Conservation (phyloP, 768 basidiomycete genomes). For the Imleria badia region DNA sequence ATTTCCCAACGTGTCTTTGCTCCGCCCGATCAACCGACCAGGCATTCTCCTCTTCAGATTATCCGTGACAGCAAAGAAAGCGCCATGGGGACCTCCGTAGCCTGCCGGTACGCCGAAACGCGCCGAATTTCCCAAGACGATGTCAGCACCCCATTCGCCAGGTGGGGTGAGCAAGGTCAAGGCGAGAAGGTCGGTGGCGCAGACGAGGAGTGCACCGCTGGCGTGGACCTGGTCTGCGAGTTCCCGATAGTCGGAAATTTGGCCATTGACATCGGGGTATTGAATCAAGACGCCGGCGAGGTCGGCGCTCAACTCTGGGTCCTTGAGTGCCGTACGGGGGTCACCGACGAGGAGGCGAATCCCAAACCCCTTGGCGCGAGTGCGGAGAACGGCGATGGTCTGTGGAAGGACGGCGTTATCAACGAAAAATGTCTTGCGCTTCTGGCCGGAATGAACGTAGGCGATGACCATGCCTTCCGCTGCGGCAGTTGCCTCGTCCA, state of each 20-base stretch:
- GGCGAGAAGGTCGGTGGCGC: conserved; percentile 90
- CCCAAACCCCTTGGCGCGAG: conserved; percentile 91
- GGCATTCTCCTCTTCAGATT: conserved; percentile 97
- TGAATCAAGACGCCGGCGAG: conserved; percentile 89
- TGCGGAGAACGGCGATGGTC: conserved; percentile 84
- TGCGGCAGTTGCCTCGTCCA: conserved; percentile 94
- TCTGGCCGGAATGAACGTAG: conserved; percentile 62
- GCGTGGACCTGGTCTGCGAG: conserved; percentile 71
- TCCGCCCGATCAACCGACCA: conserved; percentile 91
- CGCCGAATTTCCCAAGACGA: conserved; percentile 92
- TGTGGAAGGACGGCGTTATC: conserved; percentile 84
- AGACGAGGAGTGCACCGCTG: conserved; percentile 76
- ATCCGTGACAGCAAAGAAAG: conserved; percentile 94
- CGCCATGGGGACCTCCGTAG: conserved; percentile 97
- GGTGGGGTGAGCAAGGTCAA: conserved; percentile 92
- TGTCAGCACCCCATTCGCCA: conserved; percentile 98
- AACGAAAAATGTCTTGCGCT: conserved; percentile 82
- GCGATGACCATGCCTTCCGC: conserved; percentile 98
- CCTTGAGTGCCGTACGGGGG: conserved; percentile 46
- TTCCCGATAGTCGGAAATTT: conserved; percentile 67
- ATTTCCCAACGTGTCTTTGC: conserved; percentile 80
- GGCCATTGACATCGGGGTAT: conserved; percentile 90
- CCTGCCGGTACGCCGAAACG: conserved; percentile 96
- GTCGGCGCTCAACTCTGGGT: conserved; percentile 54
- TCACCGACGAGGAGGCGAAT: conserved; percentile 78